Conservation (phyloP, 352 stramenopile genomes). For the Globisporangium nodosum region DNA sequence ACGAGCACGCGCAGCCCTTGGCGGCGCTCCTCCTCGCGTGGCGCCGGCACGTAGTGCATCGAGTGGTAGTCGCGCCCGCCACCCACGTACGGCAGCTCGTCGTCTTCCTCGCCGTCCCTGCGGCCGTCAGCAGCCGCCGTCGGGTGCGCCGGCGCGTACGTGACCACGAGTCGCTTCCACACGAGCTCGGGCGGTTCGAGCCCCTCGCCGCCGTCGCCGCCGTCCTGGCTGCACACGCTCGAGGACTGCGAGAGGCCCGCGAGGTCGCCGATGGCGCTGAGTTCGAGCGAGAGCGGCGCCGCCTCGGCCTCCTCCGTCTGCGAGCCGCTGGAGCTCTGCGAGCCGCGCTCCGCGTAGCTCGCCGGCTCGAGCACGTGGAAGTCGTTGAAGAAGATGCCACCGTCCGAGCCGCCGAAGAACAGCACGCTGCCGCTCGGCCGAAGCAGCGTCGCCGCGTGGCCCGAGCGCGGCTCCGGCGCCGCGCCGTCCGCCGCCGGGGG, state of each 20-base stretch:
- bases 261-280: constrained; percentile 10
- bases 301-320: constrained; percentile 2
- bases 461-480: constrained; percentile 22
- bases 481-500: not conserved
- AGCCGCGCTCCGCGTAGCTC: constrained; percentile 3
- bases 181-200: constrained; percentile 13
- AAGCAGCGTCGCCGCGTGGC: constrained; percentile 57
- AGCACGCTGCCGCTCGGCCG: constrained; percentile 38
- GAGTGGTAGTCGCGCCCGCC: constrained; percentile 51
- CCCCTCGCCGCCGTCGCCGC: not conserved
- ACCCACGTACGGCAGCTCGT: constrained; percentile 13
- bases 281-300: constrained; percentile 8
- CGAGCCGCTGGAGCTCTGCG: not conserved
- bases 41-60: constrained; percentile 63
- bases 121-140: constrained; percentile 16
- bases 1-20: constrained; percentile 53
- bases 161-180: constrained; percentile 55
- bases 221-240: not conserved
- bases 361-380: constrained; percentile 17
- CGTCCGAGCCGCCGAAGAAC: constrained; percentile 59
- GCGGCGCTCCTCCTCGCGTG: constrained; percentile 23
- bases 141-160: constrained; percentile 15
- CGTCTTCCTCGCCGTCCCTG: constrained; percentile 4
- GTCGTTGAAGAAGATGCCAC: constrained; percentile 54
- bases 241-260: constrained; percentile 10